phyloP scores from a whole-genome alignment of 2,329 filamentous ascomycete species.

The Atkinsonella texensis region DNA sequence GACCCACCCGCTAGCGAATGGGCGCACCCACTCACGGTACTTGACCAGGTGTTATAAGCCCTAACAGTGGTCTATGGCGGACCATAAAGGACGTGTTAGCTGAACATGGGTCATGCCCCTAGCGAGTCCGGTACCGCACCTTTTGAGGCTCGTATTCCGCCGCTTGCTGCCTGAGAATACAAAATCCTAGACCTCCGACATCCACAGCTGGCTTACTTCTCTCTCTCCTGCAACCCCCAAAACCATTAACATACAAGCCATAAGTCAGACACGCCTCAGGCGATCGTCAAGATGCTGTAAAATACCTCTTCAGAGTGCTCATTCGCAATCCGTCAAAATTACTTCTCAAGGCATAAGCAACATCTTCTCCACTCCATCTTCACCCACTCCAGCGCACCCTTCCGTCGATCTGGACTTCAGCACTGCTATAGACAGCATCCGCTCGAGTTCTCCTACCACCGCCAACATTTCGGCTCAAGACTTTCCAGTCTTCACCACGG shows the following conservation, averaged over 20 bases:
- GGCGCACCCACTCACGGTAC: conserved; percentile 1
- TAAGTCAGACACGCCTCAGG: conserved; percentile 21
- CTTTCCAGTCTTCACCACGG: conserved; percentile 71
- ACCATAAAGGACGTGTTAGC: not conserved
- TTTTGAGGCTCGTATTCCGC: conserved; percentile 7
- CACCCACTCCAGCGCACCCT: conserved; percentile 36
- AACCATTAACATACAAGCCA: conserved; percentile 20
- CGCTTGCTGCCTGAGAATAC: conserved; percentile 36
- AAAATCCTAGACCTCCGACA: conserved; percentile 22
- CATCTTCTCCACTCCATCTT: conserved; percentile 33
- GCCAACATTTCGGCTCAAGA: conserved; percentile 52
- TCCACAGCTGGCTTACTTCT: conserved; percentile 14
- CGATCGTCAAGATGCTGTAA: conserved; percentile 48
- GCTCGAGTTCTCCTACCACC: conserved; percentile 42
- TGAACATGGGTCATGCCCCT: not conserved
- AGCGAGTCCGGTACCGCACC: conserved; percentile 8
- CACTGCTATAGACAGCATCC: conserved; percentile 44
- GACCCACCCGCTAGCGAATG: conserved; percentile 15
- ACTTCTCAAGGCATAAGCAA: conserved; percentile 30
- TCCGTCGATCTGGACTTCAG: conserved; percentile 58
- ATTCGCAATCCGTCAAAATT: conserved; percentile 39
- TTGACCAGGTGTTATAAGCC: not conserved
- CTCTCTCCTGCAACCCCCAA: conserved; percentile 21
- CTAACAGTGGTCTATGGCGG: not conserved
- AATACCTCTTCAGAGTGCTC: conserved; percentile 27